Conservation (phyloP, 2,329 filamentous ascomycete genomes). For the Ambrosiella beaveri region DNA sequence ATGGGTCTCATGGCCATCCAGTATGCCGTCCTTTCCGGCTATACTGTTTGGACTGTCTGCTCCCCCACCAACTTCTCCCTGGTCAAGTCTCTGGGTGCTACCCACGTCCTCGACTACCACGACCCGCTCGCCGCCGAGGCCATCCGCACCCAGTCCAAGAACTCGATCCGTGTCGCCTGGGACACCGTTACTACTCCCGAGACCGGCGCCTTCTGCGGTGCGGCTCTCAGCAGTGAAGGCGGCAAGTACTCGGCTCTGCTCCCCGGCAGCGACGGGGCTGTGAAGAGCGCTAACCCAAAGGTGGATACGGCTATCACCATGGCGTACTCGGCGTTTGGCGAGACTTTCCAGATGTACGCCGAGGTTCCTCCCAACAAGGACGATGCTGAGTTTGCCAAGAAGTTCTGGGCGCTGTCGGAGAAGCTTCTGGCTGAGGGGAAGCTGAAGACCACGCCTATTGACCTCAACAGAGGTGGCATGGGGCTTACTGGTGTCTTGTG, state of each 20-base stretch:
- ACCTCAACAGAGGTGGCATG: constrained; percentile 17
- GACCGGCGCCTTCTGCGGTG: constrained; percentile 19
- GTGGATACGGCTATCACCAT: constrained; percentile 20
- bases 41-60: constrained; percentile 22
- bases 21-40: constrained; percentile 22
- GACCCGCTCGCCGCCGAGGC: constrained; percentile 15
- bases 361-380: constrained; percentile 16
- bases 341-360: constrained; percentile 18
- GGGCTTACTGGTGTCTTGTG: constrained; percentile 22
- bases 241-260: constrained; percentile 27
- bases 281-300: constrained; percentile 26
- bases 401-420: constrained; percentile 22
- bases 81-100: constrained; percentile 27
- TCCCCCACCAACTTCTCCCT: constrained; percentile 25
- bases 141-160: constrained; percentile 16
- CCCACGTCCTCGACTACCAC: constrained; percentile 29
- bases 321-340: constrained; percentile 26
- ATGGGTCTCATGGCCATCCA: constrained; percentile 33
- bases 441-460: constrained; percentile 20
- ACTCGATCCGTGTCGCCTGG: constrained; percentile 17
- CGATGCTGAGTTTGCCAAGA: constrained; percentile 22
- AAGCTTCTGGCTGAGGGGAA: constrained; percentile 22
- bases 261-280: constrained; percentile 20
- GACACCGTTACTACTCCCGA: constrained; percentile 15
- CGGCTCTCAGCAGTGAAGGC: constrained; percentile 17